Base-by-base conservation (phyloP, 768 basidiomycete species). In the Lactarius sanguifluus region DNA sequence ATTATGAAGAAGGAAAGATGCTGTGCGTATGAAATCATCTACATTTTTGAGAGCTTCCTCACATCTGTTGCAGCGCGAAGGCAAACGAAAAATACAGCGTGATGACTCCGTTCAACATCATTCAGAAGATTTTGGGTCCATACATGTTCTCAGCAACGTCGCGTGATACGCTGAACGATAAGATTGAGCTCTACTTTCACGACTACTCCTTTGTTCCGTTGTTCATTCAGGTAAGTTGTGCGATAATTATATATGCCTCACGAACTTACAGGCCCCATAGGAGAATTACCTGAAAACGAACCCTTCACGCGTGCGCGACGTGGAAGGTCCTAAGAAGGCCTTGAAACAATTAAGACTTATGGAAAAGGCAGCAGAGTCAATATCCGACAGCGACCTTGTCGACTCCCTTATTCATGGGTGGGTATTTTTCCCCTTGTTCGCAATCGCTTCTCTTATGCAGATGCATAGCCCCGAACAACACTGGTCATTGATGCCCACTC, bases 161-260 rank as follows among this genome's bases (percentile, higher is more conserved):
- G 32, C 85, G 90, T 59, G 88, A 94, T 75, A 88, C 92, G 0
- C 80, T 98, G 2, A 86, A 84, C 36, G 94, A 98, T 69, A 98
- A 98, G 79, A 92, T 96, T 81, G 96, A 98, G 61, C 76, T 92
- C 67, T 99, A 98, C 77, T 99, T 98, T 78, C 94, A 97, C 65
- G 97, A 99, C 72, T 92, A 94, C 74, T 86, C 90, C 1, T 94
- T 98, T 71, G 85, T 98, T 57, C 97, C 97, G 0, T 77, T 99
- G 38, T 98, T 99, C 76, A 91, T 98, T 56, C 94, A 97, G 82
- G 94, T 93, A 54, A n/a, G 76, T 69, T 55, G 25, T 25, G 9
- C 57, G n/a, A 58, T 34, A 3, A 15, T 23, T 25, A 18, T 28
- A n/a, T 23, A n/a, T 34, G 16, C 13, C 25, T 23, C 23, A 23